These are phyloP conservation scores for Hordeum pubiflorum DNA, from an alignment of 202 grass and related monocot genomes.

Conservation along the genomic window DNA sequence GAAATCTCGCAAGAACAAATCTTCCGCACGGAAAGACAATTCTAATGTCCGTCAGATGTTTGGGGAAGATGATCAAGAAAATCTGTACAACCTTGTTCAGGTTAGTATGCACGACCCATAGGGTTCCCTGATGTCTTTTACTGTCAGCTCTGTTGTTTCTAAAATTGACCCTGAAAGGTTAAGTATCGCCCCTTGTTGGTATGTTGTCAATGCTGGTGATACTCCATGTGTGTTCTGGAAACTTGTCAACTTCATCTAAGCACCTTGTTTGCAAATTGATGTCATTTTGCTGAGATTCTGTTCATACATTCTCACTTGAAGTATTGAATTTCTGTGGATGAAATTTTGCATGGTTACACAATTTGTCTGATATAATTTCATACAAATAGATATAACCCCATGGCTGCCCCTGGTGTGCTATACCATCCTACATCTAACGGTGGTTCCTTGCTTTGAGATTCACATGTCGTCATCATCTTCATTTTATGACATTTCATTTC, in stretches of 20 bases:
- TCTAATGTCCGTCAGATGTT: constrained; percentile 56
- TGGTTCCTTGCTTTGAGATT: neutral
- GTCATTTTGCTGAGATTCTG: neutral
- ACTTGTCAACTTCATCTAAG: neutral
- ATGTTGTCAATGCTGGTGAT: neutral
- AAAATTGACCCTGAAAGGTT: neutral
- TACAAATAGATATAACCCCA: neutral
- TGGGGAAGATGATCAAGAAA: constrained; percentile 95
- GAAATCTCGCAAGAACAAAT: constrained; percentile 50
- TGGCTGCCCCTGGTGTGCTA: neutral
- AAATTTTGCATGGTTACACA: neutral
- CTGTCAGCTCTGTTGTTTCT: neutral
- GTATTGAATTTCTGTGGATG: neutral
- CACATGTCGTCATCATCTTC: neutral
- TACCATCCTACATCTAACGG: neutral
- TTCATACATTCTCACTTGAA: neutral
- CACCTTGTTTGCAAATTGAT: neutral
- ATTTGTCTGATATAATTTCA: neutral
- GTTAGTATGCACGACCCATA: constrained; percentile 23
- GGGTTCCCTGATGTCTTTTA: neutral
- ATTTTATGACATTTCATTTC: neutral
- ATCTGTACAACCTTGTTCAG: constrained; percentile 97
- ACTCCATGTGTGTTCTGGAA: neutral
- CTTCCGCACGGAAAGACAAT: constrained; percentile 29
- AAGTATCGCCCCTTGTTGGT: neutral